Conservation (phyloP, 306 rosid genomes). For the Cicer chorassanicum region DNA sequence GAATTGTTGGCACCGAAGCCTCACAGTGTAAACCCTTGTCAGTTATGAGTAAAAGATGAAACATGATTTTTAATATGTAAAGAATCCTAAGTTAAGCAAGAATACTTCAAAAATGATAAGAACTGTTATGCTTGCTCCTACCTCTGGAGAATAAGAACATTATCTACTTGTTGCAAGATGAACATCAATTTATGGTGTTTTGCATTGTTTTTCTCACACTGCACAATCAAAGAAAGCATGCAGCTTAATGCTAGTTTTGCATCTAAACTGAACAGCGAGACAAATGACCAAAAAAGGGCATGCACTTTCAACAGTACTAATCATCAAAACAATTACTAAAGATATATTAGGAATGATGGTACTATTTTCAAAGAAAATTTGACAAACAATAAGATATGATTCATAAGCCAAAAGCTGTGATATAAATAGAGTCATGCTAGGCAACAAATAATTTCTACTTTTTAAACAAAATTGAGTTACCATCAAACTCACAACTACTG, state of each 20-base stretch:
- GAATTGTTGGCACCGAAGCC: constrained; percentile 5
- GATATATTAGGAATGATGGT: neutral
- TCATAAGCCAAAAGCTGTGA: neutral
- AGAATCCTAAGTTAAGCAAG: neutral
- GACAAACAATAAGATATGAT: constrained; percentile 9
- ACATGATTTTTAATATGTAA: neutral
- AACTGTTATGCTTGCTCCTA: constrained; percentile 29
- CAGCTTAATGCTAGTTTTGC: constrained; percentile 34
- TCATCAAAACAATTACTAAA: neutral
- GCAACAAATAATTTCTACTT: constrained; percentile 5
- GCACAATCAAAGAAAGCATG: constrained; percentile 45
- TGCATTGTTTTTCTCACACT: constrained; percentile 37
- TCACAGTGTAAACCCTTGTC: neutral
- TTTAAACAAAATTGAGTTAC: neutral
- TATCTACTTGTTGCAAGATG: constrained; percentile 24
- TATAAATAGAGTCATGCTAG: neutral
- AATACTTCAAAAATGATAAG: neutral
- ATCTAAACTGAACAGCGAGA: constrained; percentile 35
- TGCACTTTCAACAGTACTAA: neutral
- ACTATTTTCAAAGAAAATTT: constrained; percentile 1
- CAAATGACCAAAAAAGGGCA: constrained; percentile 15
- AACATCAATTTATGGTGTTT: constrained; percentile 32
- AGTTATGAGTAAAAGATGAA: neutral
- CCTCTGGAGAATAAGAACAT: constrained; percentile 21
- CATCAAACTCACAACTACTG: constrained; percentile 47